A percentile compares a stretch with the other conserved stretches of the same genome.
Evolutionary conservation across 495 filamentous ascomycete species (phyloP).

Genomic region (Neurospora sp.): DNA sequence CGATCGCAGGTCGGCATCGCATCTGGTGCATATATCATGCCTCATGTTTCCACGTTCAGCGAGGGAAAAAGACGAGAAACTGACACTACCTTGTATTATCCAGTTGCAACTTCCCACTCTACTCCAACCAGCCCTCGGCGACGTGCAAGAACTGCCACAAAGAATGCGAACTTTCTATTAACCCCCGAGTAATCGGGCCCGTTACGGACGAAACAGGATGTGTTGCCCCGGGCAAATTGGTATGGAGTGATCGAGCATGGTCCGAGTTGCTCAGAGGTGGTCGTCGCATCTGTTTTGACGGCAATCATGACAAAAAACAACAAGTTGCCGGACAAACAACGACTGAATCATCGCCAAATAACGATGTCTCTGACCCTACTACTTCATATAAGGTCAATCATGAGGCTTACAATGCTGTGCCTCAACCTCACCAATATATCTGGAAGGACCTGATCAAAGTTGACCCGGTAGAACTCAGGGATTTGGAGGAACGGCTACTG

Average conservation of each 20-base stretch:
- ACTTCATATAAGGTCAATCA: background rate
- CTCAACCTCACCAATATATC: conserved; percentile 10
- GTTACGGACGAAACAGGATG: conserved; percentile 48
- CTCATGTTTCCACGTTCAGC: background rate
- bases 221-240: conserved; percentile 36
- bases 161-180: conserved; percentile 35
- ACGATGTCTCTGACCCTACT: background rate
- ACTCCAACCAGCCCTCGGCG: conserved; percentile 35
- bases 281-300: background rate
- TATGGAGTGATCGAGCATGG: conserved; percentile 45
- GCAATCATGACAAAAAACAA: background rate
- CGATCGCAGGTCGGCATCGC: background rate
- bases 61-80: background rate
- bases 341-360: background rate
- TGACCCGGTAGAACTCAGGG: conserved; percentile 26
- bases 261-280: conserved; percentile 38
- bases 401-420: background rate
- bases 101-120: conserved; percentile 47
- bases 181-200: conserved; percentile 43
- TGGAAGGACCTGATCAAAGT: conserved; percentile 28
- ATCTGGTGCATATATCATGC: background rate
- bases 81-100: conserved; percentile 5
- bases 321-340: background rate
- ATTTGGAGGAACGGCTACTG: conserved; percentile 39
- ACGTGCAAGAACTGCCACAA: conserved; percentile 46